Percentiles rank a stretch among this genome's conserved stretches.
Conservation (phyloP, 495 filamentous ascomycete genomes). For the Talaromyces wortmannii region DNA sequence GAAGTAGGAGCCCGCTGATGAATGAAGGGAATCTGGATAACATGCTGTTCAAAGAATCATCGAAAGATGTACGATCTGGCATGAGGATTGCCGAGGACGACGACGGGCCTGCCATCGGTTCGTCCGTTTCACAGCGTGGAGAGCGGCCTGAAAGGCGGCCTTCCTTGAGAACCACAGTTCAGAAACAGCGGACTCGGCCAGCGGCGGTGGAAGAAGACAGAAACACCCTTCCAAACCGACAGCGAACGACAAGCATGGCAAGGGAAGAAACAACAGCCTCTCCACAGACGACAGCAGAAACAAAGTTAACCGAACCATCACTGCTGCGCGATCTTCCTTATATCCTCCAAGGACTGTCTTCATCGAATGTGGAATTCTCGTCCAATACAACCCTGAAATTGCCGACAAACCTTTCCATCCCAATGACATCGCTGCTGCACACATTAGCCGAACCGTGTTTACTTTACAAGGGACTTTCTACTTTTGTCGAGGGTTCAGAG, state of each 20-base stretch:
- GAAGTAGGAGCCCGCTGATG: slow-evolving; percentile 31
- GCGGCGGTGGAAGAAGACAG: neutral
- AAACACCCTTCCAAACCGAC: neutral
- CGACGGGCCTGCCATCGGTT: slow-evolving; percentile 37
- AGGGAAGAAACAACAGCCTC: slow-evolving; percentile 11
- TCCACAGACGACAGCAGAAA: slow-evolving; percentile 19
- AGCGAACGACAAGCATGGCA: slow-evolving; percentile 6
- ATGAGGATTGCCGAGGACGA: slow-evolving; percentile 24
- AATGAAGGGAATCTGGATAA: slow-evolving; percentile 30
- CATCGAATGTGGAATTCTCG: slow-evolving; percentile 71
- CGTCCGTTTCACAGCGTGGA: slow-evolving; percentile 35
- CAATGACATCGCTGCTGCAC: slow-evolving; percentile 81
- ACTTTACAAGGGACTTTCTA: slow-evolving; percentile 70
- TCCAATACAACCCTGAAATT: slow-evolving; percentile 60
- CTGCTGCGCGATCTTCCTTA: slow-evolving; percentile 88
- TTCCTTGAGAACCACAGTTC: slow-evolving; percentile 12
- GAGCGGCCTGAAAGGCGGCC: slow-evolving; percentile 19
- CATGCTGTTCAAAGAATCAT: slow-evolving; percentile 21
- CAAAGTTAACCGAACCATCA: slow-evolving; percentile 49
- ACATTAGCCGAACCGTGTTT: slow-evolving; percentile 89
- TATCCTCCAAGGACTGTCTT: slow-evolving; percentile 89
- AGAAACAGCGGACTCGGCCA: slow-evolving; percentile 7
- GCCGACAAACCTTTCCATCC: slow-evolving; percentile 71
- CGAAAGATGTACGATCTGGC: slow-evolving; percentile 13
- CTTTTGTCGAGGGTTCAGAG: slow-evolving; percentile 69